Base-by-base conservation (phyloP, 1,284 basidiomycete species). In the Malassezia pachydermatis region DNA sequence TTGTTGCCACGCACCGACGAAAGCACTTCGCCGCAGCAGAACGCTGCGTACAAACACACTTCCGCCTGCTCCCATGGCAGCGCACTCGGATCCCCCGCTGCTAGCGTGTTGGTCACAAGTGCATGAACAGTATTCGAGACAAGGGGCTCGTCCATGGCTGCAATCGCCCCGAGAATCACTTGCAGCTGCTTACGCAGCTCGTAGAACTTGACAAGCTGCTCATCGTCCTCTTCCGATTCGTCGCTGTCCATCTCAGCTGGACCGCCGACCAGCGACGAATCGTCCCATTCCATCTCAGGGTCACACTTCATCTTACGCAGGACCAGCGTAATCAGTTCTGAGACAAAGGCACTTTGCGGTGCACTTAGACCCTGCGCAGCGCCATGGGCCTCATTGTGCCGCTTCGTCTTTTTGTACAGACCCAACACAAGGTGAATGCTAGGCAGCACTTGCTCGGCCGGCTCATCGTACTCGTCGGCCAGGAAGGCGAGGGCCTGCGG, bases 31-130 rank as follows among this genome's bases (percentile, higher is more conserved):
- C 89, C 90, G 64, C 88, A 98, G 28, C 90, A 85, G 70, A 82
- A 95, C 1, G 95, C 82, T 23, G 96, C 79, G 70, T 88, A 88
- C 14, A 95, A 76, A 0, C 87, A 88, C 17, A 98, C 78, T 72
- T 99, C 94, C 1, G 86, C 86, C 63, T 94, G 84, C 66, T 90
- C 83, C 95, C 95, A 99, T 41, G 84, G 80, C 17, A 94, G 65
- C 58, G 37, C 76, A 25, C 74, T 80, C 29, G 76, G 76, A 28
- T 70, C 67, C 59, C 81, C 85, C 1, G 80, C 78, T 8, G 80
- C 78, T 27, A 92, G 77, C 0, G 84, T 88, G 53, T 79, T 79
- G 44, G 84, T 69, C 9, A 86, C 81, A 22, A 86, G 77, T n/a
- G 78, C 76, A 41, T 80, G 78, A 7, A 89, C 78, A 1, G 82